Evolutionary conservation across 2,329 filamentous ascomycete species (phyloP).

Genomic region (Sclerotinia subarctica): DNA sequence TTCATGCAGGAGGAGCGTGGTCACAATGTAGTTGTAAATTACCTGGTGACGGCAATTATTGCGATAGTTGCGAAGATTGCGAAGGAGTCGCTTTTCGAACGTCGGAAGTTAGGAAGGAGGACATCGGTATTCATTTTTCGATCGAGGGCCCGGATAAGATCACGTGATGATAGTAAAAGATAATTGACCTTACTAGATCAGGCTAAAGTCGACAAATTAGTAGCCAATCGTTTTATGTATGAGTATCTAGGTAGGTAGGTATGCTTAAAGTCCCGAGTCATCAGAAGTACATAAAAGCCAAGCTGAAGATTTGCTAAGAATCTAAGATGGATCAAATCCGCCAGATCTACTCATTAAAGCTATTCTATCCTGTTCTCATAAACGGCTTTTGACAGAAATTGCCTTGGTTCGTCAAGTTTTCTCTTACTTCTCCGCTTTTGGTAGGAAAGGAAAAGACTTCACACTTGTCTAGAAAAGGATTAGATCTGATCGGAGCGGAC

Average conservation of each 20-base stretch:
- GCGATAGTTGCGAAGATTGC: neutral
- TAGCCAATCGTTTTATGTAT: no score
- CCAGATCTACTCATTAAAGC: no score
- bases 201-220: neutral
- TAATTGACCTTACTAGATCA: neutral
- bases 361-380: no score
- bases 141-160: slow-evolving; percentile 6
- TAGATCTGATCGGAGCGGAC: neutral
- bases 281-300: no score
- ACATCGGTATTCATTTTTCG: slow-evolving; percentile 12
- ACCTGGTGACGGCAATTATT: neutral
- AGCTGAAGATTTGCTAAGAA: no score
- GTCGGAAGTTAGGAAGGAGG: neutral
- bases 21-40: neutral
- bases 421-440: neutral
- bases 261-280: no score
- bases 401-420: no score
- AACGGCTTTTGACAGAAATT: neutral
- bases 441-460: neutral
- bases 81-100: slow-evolving; percentile 6
- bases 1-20: neutral
- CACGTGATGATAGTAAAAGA: slow-evolving; percentile 7
- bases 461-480: neutral
- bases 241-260: no score
- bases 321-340: no score